phyloP scores from a whole-genome alignment of 2,329 filamentous ascomycete species.

The Pleurostoma richardsiae region DNA sequence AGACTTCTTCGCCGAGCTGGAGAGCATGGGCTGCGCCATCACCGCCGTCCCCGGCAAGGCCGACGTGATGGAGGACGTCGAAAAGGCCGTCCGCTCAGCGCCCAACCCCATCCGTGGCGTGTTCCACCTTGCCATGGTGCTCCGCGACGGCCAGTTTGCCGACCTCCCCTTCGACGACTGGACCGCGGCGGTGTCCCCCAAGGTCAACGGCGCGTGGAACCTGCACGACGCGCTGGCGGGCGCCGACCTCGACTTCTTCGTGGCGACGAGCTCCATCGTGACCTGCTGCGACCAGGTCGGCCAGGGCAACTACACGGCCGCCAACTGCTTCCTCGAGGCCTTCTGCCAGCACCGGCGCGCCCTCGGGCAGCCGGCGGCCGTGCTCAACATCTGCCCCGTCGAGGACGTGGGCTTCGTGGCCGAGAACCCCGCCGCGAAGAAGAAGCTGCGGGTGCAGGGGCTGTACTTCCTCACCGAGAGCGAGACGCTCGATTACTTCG shows the following conservation, averaged over 20 bases:
- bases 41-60: not conserved
- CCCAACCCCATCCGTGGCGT: slow-evolving; percentile 1
- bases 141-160: slow-evolving; percentile 4
- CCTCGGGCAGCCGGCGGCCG: slow-evolving; percentile 22
- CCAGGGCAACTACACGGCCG: slow-evolving; percentile 27
- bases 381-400: slow-evolving; percentile 28
- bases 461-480: slow-evolving; percentile 14
- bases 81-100: slow-evolving; percentile 1
- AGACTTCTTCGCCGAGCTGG: not conserved
- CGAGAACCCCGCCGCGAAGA: slow-evolving; percentile 14
- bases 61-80: not conserved
- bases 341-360: slow-evolving; percentile 23
- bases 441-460: slow-evolving; percentile 14
- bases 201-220: slow-evolving; percentile 31
- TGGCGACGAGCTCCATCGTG: slow-evolving; percentile 23
- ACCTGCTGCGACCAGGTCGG: slow-evolving; percentile 12
- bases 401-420: slow-evolving; percentile 17
- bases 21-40: not conserved
- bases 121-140: slow-evolving; percentile 5
- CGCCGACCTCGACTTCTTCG: slow-evolving; percentile 27
- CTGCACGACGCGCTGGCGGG: slow-evolving; percentile 23
- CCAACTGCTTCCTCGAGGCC: slow-evolving; percentile 26
- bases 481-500: slow-evolving; percentile 17
- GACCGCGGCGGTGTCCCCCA: slow-evolving; percentile 20
- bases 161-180: slow-evolving; percentile 6